Evolutionary conservation across 164 flowering plant genomes (phyloP).

Genomic region (Vitis cinerea): DNA sequence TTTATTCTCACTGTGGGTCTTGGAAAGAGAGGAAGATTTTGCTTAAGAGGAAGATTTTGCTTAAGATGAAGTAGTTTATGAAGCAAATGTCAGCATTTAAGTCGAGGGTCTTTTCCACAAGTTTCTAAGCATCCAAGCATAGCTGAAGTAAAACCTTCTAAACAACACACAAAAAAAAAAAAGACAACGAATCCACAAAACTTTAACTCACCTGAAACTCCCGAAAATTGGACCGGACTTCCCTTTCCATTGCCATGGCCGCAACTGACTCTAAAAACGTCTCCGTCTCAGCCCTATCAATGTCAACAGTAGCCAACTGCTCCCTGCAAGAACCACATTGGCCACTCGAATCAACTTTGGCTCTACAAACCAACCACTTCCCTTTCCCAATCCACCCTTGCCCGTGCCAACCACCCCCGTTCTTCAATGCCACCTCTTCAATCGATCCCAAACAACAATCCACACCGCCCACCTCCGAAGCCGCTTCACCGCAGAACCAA

Average conservation of each 20-base stretch:
- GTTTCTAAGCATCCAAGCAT: too few relatives aligned
- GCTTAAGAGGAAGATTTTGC: too few relatives aligned
- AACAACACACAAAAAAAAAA: not conserved
- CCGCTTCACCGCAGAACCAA: slow-evolving; percentile 61
- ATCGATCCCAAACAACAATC: slow-evolving; percentile 33
- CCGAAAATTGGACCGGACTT: slow-evolving; percentile 53
- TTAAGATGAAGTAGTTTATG: too few relatives aligned
- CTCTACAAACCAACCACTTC: slow-evolving; percentile 52
- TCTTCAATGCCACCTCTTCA: slow-evolving; percentile 44
- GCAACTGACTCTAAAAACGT: slow-evolving; percentile 71
- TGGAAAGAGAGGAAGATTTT: too few relatives aligned
- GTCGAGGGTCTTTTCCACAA: too few relatives aligned
- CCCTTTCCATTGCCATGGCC: slow-evolving; percentile 73
- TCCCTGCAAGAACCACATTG: slow-evolving; percentile 53
- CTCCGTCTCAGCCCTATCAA: slow-evolving; percentile 63
- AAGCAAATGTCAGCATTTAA: too few relatives aligned
- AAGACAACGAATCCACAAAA: not conserved
- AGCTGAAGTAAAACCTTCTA: not conserved
- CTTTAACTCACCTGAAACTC: slow-evolving; percentile 57
- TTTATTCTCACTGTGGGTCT: too few relatives aligned
- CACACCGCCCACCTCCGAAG: slow-evolving; percentile 32
- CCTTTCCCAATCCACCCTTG: slow-evolving; percentile 88
- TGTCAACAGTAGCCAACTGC: slow-evolving; percentile 73
- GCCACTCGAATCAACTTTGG: slow-evolving; percentile 40
- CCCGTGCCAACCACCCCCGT: slow-evolving; percentile 98